A percentile compares a stretch with the other conserved stretches of the same genome.
Evolutionary conservation across 495 filamentous ascomycete genomes (phyloP).

Genomic region (Xylona heveae): DNA sequence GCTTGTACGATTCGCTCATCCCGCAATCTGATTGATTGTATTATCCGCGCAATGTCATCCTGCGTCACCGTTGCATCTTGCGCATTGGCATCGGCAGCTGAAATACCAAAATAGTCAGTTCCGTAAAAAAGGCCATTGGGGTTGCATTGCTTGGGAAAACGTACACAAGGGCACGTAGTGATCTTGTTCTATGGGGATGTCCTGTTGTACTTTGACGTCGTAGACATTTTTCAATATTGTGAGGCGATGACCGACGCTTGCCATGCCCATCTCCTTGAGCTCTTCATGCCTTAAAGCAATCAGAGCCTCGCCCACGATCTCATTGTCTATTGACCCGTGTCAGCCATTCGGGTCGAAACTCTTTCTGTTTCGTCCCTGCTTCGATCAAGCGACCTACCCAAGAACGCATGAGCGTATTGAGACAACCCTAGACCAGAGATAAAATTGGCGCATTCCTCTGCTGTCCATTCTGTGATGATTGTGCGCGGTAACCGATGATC

Average conservation of each 20-base stretch:
- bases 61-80: constrained; percentile 71
- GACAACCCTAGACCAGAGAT: constrained; percentile 55
- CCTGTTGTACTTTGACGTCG: constrained; percentile 81
- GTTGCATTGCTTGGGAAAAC: constrained; percentile 12
- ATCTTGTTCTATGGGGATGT: constrained; percentile 73
- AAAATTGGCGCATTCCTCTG: constrained; percentile 74
- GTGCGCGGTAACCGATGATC: constrained; percentile 49
- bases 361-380: neutral
- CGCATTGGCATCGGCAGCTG: constrained; percentile 76
- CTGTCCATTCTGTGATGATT: constrained; percentile 73
- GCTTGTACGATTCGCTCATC: constrained; percentile 68
- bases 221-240: constrained; percentile 91
- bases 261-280: constrained; percentile 81
- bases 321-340: constrained; percentile 45
- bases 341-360: constrained; percentile 9
- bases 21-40: constrained; percentile 64
- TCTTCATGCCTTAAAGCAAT: constrained; percentile 80
- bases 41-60: constrained; percentile 74
- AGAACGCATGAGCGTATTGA: constrained; percentile 64
- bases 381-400: constrained; percentile 31
- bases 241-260: constrained; percentile 79
- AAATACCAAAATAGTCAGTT: constrained; percentile 1
- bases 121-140: neutral
- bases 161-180: constrained; percentile 87
- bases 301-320: constrained; percentile 79